Evolutionary conservation across 306 rosid genomes (phyloP).

Genomic region (Quercus alba): DNA sequence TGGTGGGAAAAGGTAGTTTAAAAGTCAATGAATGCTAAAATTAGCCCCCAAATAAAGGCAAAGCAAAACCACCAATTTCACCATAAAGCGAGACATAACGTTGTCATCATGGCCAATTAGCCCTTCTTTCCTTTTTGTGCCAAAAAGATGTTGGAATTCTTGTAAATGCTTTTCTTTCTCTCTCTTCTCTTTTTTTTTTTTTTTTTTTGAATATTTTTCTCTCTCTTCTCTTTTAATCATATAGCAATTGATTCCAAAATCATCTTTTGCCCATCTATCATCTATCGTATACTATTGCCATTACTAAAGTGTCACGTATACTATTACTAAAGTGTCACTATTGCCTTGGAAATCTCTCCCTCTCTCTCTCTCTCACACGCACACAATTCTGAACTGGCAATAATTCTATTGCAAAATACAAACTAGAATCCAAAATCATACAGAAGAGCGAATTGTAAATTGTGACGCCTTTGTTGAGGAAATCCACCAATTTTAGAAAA

Average conservation of each 20-base stretch:
- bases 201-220: background rate
- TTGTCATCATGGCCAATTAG: constrained; percentile 13
- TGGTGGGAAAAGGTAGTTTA: background rate
- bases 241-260: constrained; percentile 73
- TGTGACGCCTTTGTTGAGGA: too few species aligned
- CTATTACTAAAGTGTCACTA: background rate
- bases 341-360: constrained; percentile 37
- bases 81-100: constrained; percentile 13
- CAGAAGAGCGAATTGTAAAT: too few species aligned
- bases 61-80: constrained; percentile 12
- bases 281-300: background rate
- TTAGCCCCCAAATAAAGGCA: constrained; percentile 13
- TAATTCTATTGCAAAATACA: too few species aligned
- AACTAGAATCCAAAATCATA: too few species aligned
- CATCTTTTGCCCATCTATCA: constrained; percentile 41
- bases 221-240: constrained; percentile 52
- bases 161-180: constrained; percentile 17
- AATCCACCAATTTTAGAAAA: too few species aligned
- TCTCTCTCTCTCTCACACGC: background rate
- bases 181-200: constrained; percentile 23
- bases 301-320: too few species aligned
- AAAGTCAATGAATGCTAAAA: constrained; percentile 20
- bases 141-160: constrained; percentile 45
- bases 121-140: constrained; percentile 17
- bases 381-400: too few species aligned